These are phyloP conservation scores for Flaveria sonorensis DNA, from an alignment of 129 eudicot species.

Conservation along the genomic window DNA sequence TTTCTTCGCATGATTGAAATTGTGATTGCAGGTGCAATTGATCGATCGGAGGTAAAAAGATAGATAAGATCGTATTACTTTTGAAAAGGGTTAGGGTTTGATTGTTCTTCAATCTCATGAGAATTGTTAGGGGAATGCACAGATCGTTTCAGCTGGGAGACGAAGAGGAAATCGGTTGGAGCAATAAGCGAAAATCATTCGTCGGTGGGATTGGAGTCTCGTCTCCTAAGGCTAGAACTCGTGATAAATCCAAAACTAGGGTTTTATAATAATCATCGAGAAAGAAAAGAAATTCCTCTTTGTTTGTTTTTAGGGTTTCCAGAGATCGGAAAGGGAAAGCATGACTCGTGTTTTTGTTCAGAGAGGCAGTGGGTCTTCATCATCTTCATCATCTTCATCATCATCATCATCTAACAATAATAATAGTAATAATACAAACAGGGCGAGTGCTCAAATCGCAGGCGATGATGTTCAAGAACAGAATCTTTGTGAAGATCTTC, in stretches of 20 bases:
- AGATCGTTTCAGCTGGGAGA: constrained; percentile 58
- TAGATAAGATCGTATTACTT: constrained; percentile 33
- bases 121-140: constrained; percentile 99
- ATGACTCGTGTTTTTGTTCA: constrained; percentile 96
- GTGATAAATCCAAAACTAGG: constrained; percentile 67
- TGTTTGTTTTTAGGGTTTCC: constrained; percentile 31
- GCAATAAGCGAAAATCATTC: constrained; percentile 50
- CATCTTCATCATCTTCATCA: constrained; percentile 43
- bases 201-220: constrained; percentile 67
- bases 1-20: background rate
- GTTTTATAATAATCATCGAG: constrained; percentile 41
- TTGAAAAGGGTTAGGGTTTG: constrained; percentile 42
- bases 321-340: constrained; percentile 6
- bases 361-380: constrained; percentile 63
- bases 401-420: constrained; percentile 36
- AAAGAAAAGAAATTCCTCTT: background rate
- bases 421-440: constrained; percentile 41
- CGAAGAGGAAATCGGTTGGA: constrained; percentile 53
- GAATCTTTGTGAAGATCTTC: constrained; percentile 53
- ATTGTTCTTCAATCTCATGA: constrained; percentile 78
- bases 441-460: constrained; percentile 43
- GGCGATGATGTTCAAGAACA: constrained; percentile 59
- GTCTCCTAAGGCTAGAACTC: constrained; percentile 86
- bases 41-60: constrained; percentile 24
- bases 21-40: constrained; percentile 28